Evolutionary conservation across 23 red algal genomes (phyloP), one percentile per base, ranked within the genome.

Genomic region (Rhodosorus marinus): DNA sequence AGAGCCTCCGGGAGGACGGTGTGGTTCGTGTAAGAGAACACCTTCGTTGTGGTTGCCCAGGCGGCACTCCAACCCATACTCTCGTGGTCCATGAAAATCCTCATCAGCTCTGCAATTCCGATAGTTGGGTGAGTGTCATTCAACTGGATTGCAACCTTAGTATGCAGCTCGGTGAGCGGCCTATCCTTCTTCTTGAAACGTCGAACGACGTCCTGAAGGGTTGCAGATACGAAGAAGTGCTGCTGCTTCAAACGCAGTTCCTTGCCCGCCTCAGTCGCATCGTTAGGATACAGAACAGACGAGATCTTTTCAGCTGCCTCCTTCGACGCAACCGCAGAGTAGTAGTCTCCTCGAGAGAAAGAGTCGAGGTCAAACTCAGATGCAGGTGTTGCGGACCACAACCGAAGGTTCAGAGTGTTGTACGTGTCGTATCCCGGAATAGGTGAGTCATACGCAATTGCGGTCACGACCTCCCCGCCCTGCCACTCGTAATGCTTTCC

Each of bases 21-120:
- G 54, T 98, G 90, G 45, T 98, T 98, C 11, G 90, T 98, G 76
- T 98, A 98, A 1, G 90, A 98, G 62, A 98, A 98, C 36, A 85
- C 81, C 70, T 78, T 78, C 29, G 54, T 73, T 20, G 73, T 66
- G 6, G 81, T 81, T 0, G 69, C 20, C 90, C 90, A 98, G 33
- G 79, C 52, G 4, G 78, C 54, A n/a, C 75, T 81, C 90, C 90
- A 98, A 14, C 90, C 90, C 53, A 79, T 48, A 28, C 70, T 80
- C 36, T 81, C 47, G n/a, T 47, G 58, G 38, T 98, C 90, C 53
- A 98, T 73, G 1, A 98, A 56, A 30, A 98, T 25, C 27, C 90
- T 58, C 78, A 98, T 85, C 52, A 98, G 71, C 43, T 98, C 90
- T 21, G 82, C 79, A 41, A 98, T 70, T 35, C 73, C 90, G 57